Conservation (phyloP, 495 filamentous ascomycete species). For the Talaromyces wortmannii region DNA sequence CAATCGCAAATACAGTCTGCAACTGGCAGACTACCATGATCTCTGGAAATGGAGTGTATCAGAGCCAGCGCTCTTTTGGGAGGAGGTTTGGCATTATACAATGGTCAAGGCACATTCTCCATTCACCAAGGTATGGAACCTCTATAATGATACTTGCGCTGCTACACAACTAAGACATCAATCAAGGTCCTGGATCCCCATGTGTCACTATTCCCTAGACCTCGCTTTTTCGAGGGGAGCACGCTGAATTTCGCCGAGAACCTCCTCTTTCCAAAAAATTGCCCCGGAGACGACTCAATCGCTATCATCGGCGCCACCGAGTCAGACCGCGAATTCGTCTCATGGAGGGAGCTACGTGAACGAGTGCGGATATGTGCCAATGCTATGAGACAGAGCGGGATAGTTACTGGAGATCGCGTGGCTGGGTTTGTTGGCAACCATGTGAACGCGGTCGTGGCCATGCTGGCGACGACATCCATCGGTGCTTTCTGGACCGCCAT, state of each 20-base stretch:
- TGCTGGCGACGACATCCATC: slow-evolving; percentile 72
- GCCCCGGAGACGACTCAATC: slow-evolving; percentile 46
- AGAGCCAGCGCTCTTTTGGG: slow-evolving; percentile 74
- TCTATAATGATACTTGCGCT: not conserved
- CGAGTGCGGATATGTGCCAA: slow-evolving; percentile 66
- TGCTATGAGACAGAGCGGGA: slow-evolving; percentile 55
- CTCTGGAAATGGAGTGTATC: slow-evolving; percentile 81
- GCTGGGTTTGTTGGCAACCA: slow-evolving; percentile 89
- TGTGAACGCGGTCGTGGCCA: slow-evolving; percentile 72
- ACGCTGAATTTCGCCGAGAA: slow-evolving; percentile 90
- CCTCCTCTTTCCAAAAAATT: slow-evolving; percentile 65
- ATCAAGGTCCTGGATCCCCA: slow-evolving; percentile 60
- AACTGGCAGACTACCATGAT: slow-evolving; percentile 56
- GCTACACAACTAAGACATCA: not conserved
- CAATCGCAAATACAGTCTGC: slow-evolving; percentile 56
- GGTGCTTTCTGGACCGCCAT: slow-evolving; percentile 91
- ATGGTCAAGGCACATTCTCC: slow-evolving; percentile 60
- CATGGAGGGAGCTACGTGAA: slow-evolving; percentile 78
- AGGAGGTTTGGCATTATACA: slow-evolving; percentile 75
- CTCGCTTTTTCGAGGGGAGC: slow-evolving; percentile 73
- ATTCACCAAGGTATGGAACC: slow-evolving; percentile 46
- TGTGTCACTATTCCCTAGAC: slow-evolving; percentile 74
- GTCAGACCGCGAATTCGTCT: slow-evolving; percentile 54
- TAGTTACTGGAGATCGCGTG: slow-evolving; percentile 64
- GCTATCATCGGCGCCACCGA: slow-evolving; percentile 75